These are phyloP conservation scores for Lasiodiplodia sp. DNA, from an alignment of 2,329 filamentous ascomycete genomes.

Conservation along the genomic window DNA sequence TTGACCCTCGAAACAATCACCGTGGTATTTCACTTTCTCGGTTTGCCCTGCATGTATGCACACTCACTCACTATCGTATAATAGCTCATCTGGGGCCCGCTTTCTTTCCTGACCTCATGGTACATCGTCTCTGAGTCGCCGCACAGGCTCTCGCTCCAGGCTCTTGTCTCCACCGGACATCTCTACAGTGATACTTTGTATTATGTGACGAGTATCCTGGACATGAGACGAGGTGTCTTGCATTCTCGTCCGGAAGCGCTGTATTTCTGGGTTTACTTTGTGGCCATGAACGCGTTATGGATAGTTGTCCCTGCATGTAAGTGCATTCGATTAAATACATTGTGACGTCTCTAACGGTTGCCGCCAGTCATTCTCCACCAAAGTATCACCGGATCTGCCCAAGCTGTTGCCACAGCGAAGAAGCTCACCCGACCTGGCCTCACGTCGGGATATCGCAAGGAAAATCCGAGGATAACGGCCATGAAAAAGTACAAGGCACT, in stretches of 20 bases:
- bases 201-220: conserved; percentile 64
- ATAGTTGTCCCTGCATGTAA: conserved; percentile 57
- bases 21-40: conserved; percentile 42
- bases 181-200: conserved; percentile 67
- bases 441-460: not conserved
- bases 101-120: conserved; percentile 60
- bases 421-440: not conserved
- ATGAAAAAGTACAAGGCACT: not conserved
- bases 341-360: not conserved
- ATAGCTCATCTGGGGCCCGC: conserved; percentile 65
- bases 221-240: conserved; percentile 53
- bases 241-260: conserved; percentile 66
- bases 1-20: conserved; percentile 65
- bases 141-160: conserved; percentile 60
- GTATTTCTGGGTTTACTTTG: conserved; percentile 71
- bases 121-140: conserved; percentile 55
- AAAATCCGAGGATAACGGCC: not conserved
- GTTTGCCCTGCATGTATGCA: not conserved
- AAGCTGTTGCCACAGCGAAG: not conserved
- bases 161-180: conserved; percentile 46
- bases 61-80: not conserved
- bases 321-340: not conserved
- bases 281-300: conserved; percentile 69
- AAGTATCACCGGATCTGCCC: not conserved
- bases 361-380: conserved; percentile 6